Base-by-base conservation (phyloP, 2,329 filamentous ascomycete genomes). In the Penicillium carneum region DNA sequence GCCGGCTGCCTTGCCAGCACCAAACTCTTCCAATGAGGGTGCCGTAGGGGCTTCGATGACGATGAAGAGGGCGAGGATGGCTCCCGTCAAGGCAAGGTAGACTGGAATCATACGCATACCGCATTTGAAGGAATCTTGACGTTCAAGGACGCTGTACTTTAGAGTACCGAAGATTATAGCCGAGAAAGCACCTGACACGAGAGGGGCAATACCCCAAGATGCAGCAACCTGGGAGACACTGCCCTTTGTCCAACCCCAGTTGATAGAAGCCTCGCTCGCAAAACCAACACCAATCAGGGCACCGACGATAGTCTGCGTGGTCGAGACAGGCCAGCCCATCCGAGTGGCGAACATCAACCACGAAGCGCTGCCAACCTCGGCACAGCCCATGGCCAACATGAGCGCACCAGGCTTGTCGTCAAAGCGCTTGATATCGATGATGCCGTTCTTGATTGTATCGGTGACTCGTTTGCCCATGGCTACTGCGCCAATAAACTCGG, bases 1-100 rank as follows among this genome's bases (percentile, higher is more conserved):
- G 1, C 71, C 71, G 3, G 52, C 64, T 0, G 63, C 66, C 39
- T 68, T 72, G 20, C 70, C 71, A 29, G 61, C 69, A 14, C 71
- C 70, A 38, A 72, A 72, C 14, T 64, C 65, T 14, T 72, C 70
- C 18, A 72, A 59, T 0, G 66, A 68, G 11, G 69, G 67, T 0
- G 65, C 69, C 6, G 63, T 69, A 0, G 71, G 70, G 4, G 69
- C 69, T 59, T 72, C 69, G 61, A 84, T 75, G 48, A 89, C 81
- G 59, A 90, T 85, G 62, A 90, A 84, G 72, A 90, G 77, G 4
- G 83, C 81, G 45, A 84, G 79, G 52, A 84, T 63, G n/a, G 77
- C 81, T 45, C 76, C 81, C 0, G 83, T 84, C 50, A 80, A 65
- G 49, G 82, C 78, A 53, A 84, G 79, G 70, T 83, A 85, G 70